A percentile compares a stretch with the other conserved stretches of the same genome.
These are phyloP conservation scores for Fusarium luffae DNA, from an alignment of 2,329 filamentous ascomycete genomes.

Conservation along the genomic window DNA sequence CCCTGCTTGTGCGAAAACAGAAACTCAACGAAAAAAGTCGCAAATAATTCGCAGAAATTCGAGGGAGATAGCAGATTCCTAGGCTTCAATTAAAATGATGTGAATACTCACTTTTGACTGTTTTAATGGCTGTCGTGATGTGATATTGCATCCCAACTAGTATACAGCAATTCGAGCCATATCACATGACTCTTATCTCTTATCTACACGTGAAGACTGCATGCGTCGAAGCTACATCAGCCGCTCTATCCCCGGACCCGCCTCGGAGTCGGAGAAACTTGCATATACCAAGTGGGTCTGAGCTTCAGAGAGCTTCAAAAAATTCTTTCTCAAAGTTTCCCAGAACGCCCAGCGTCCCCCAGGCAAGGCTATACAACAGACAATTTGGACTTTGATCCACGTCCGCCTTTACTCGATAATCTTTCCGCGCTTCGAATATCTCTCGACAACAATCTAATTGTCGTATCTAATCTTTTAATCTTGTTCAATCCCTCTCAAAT, in stretches of 20 bases:
- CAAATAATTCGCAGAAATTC: conserved; percentile 23
- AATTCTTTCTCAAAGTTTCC: conserved; percentile 49
- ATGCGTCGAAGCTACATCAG: neutral
- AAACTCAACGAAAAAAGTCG: conserved; percentile 12
- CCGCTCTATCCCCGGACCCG: conserved; percentile 28
- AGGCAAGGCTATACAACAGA: conserved; percentile 47
- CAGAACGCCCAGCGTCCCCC: conserved; percentile 43
- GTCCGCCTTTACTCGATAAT: conserved; percentile 42
- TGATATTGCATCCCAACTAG: neutral
- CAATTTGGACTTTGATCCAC: conserved; percentile 48
- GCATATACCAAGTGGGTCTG: conserved; percentile 37
- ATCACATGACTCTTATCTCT: conserved; percentile 40
- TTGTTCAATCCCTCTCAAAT: conserved; percentile 41
- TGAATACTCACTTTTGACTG: rapidly evolving
- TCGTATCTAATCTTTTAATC: conserved; percentile 36
- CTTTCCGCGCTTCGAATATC: conserved; percentile 30
- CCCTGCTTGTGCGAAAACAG: conserved; percentile 46
- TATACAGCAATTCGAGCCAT: conserved; percentile 1
- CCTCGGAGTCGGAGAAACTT: conserved; percentile 44
- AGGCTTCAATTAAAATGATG: too few relatives aligned
- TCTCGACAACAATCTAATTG: conserved; percentile 31
- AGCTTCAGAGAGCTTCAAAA: conserved; percentile 53
- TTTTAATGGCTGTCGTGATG: neutral
- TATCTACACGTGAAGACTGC: conserved; percentile 37
- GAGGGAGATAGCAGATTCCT: too few relatives aligned